Evolutionary conservation across 2,329 filamentous ascomycete genomes (phyloP).

Genomic region (Monilinia fructigena): DNA sequence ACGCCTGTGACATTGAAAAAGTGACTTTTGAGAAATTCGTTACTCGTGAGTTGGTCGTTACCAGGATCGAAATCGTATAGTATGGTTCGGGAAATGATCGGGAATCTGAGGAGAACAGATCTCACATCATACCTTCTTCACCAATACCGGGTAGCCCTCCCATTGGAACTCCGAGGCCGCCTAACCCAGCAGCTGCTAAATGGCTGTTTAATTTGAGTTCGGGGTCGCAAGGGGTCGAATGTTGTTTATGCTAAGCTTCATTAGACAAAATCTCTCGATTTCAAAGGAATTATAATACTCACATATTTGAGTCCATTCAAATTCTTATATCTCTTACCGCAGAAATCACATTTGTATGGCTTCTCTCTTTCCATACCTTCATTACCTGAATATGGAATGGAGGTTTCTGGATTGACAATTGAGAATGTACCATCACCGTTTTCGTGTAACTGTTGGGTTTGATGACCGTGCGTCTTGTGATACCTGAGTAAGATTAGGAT

Average conservation of each 20-base stretch:
- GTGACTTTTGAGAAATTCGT: slow-evolving; percentile 15
- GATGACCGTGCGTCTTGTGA: slow-evolving; percentile 83
- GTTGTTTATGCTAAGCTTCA: slow-evolving; percentile 62
- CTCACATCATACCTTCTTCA: slow-evolving; percentile 48
- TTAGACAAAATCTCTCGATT: slow-evolving; percentile 39
- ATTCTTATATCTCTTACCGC: slow-evolving; percentile 99
- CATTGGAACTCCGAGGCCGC: slow-evolving; percentile 37
- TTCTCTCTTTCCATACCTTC: slow-evolving; percentile 99
- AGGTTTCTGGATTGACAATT: slow-evolving; percentile 95
- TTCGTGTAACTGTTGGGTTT: slow-evolving; percentile 93
- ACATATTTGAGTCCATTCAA: slow-evolving; percentile 96
- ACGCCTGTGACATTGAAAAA: slow-evolving; percentile 19
- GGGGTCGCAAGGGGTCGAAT: slow-evolving; percentile 87
- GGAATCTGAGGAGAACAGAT: slow-evolving; percentile 2
- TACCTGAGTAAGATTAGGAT: slow-evolving; percentile 48
- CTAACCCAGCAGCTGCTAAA: slow-evolving; percentile 38
- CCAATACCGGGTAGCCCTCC: slow-evolving; percentile 55
- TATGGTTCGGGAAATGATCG: slow-evolving; percentile 15
- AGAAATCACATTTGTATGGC: slow-evolving; percentile 94
- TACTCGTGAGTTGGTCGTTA: slow-evolving; percentile 14
- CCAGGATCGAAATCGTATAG: slow-evolving; percentile 22
- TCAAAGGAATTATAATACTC: slow-evolving; percentile 40
- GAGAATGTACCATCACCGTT: slow-evolving; percentile 97
- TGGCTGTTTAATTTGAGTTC: slow-evolving; percentile 58
- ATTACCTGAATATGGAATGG: slow-evolving; percentile 89